Conservation (phyloP, 495 filamentous ascomycete genomes). For the Glutinoglossum americanum region DNA sequence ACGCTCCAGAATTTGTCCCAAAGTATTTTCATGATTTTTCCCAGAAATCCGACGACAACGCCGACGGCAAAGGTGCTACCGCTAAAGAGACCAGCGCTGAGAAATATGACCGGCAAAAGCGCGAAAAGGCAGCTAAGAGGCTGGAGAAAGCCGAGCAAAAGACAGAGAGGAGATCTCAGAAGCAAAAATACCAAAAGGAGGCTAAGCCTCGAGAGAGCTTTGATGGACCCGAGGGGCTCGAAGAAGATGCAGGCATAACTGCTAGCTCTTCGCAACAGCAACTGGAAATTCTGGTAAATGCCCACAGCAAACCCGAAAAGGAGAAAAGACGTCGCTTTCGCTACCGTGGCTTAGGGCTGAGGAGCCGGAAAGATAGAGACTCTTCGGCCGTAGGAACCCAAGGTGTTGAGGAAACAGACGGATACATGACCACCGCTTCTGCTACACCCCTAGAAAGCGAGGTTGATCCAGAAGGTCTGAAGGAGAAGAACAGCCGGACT, state of each 20-base stretch:
- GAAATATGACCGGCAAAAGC: not conserved
- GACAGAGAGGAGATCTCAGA: not conserved
- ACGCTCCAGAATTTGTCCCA: constrained; percentile 32
- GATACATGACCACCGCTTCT: not conserved
- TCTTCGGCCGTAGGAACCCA: not conserved
- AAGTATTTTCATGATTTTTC: not conserved
- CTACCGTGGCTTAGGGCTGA: not conserved
- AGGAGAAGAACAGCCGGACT: not conserved
- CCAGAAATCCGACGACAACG: not conserved
- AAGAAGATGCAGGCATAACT: not conserved
- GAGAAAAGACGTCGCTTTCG: not conserved
- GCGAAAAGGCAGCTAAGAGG: not conserved
- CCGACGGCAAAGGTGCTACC: not conserved
- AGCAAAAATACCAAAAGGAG: not conserved
- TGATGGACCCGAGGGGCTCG: not conserved
- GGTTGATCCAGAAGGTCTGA: not conserved
- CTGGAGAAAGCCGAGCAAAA: not conserved
- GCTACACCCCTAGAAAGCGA: not conserved
- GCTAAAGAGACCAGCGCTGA: not conserved
- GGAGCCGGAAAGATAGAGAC: not conserved
- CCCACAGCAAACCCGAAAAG: not conserved
- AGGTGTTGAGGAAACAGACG: not conserved
- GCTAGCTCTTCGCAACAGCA: not conserved
- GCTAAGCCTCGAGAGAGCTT: not conserved
- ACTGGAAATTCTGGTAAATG: not conserved